Conservation (phyloP, 2,329 filamentous ascomycete genomes). For the Davidsoniella eucalypti region DNA sequence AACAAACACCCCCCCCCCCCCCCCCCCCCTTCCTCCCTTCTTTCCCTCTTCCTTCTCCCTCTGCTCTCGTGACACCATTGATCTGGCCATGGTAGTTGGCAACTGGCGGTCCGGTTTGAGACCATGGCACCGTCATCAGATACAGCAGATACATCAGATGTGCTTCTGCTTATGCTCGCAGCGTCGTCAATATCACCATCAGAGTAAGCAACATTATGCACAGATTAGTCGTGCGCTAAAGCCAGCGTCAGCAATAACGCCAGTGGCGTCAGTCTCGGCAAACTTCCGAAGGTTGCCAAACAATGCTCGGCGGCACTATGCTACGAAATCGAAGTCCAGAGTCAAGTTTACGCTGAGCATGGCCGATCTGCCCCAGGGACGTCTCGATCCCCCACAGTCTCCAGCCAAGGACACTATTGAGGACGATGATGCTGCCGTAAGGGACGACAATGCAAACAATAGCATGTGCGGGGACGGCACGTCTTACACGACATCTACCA, state of each 20-base stretch:
- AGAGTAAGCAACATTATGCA: too few species aligned
- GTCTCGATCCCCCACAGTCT: slow-evolving; percentile 20
- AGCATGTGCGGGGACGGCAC: too few species aligned
- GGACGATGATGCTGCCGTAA: neutral
- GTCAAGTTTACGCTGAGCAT: slow-evolving; percentile 33
- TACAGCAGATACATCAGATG: neutral
- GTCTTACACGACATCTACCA: too few species aligned
- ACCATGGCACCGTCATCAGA: neutral
- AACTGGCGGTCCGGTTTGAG: neutral
- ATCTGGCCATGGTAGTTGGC: neutral
- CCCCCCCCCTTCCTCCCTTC: neutral
- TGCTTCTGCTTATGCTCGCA: too few species aligned
- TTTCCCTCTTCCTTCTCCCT: neutral
- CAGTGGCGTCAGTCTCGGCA: too few species aligned
- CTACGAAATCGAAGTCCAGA: too few species aligned
- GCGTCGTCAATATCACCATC: too few species aligned
- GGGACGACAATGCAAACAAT: neutral
- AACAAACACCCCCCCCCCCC: too few species aligned
- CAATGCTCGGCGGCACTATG: too few species aligned
- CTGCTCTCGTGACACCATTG: neutral
- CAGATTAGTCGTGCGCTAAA: too few species aligned
- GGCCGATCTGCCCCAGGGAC: slow-evolving; percentile 40
- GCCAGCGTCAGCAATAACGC: too few species aligned
- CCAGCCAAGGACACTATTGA: neutral
- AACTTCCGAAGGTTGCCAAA: too few species aligned